These are phyloP conservation scores for Gelatoporia subvermispora DNA, from an alignment of 768 basidiomycete genomes.

Conservation along the genomic window DNA sequence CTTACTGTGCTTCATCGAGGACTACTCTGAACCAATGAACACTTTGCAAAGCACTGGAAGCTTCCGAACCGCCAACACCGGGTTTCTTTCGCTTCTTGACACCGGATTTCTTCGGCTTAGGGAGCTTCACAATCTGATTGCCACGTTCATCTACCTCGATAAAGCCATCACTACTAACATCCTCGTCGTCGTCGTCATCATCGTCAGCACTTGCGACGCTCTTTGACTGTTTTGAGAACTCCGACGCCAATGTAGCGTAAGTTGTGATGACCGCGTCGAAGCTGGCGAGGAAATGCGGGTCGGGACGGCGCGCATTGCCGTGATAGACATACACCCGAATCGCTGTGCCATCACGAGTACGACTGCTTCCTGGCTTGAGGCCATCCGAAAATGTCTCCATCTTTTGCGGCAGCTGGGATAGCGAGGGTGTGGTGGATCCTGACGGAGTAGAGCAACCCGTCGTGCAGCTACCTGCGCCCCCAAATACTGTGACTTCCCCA, in stretches of 20 bases:
- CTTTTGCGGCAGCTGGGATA: slow-evolving; percentile 3
- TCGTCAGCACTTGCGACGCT: slow-evolving; percentile 54
- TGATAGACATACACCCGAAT: slow-evolving; percentile 95
- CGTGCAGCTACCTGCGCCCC: slow-evolving; percentile 55
- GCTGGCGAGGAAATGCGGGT: slow-evolving; percentile 83
- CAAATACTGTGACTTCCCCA: slow-evolving; percentile 78
- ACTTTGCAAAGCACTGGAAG: slow-evolving; percentile 81
- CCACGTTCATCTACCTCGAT: slow-evolving; percentile 67
- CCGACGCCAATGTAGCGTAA: slow-evolving; percentile 91
- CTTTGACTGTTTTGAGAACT: slow-evolving; percentile 85
- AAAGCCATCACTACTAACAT: slow-evolving; percentile 53
- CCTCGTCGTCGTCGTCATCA: slow-evolving; percentile 64
- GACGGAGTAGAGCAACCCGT: slow-evolving; percentile 11
- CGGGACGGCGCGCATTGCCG: slow-evolving; percentile 81
- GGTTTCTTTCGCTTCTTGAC: slow-evolving; percentile 60
- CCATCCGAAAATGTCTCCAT: slow-evolving; percentile 10
- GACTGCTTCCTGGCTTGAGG: slow-evolving; percentile 8
- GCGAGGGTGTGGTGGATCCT: slow-evolving; percentile 1
- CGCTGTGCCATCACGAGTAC: slow-evolving; percentile 29
- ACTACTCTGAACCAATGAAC: slow-evolving; percentile 97
- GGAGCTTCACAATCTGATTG: slow-evolving; percentile 51
- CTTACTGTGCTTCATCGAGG: slow-evolving; percentile 92
- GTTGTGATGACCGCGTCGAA: slow-evolving; percentile 98
- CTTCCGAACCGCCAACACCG: slow-evolving; percentile 34
- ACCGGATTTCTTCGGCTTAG: slow-evolving; percentile 64